Conservation (phyloP, 2,329 filamentous ascomycete species). For the Alternaria novae-zelandiae region DNA sequence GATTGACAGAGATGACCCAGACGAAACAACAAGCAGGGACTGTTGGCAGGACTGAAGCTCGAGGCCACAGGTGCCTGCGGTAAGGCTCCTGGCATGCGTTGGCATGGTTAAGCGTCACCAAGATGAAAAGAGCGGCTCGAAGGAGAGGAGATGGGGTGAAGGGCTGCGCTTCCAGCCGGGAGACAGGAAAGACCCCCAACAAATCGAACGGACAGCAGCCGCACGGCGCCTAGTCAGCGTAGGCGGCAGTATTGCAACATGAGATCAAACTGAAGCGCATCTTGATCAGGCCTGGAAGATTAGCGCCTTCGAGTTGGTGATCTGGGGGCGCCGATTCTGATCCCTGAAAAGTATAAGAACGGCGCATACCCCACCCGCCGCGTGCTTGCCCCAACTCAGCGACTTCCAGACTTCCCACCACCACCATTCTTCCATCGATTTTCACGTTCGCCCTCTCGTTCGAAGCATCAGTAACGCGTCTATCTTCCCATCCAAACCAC, state of each 20-base stretch:
- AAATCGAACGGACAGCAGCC: constrained; percentile 15
- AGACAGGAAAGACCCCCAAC: constrained; percentile 31
- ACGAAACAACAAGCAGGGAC: background rate
- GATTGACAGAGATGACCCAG: background rate
- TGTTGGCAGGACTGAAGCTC: background rate
- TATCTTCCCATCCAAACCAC: constrained; percentile 33
- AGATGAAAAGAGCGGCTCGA: background rate
- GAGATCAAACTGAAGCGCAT: constrained; percentile 35
- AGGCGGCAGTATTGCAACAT: constrained; percentile 19
- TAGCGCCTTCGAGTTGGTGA: constrained; percentile 34
- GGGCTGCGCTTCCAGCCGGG: constrained; percentile 26
- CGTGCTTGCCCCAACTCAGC: constrained; percentile 29
- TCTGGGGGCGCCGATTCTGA: constrained; percentile 35
- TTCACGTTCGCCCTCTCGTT: constrained; percentile 36
- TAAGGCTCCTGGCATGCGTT: background rate
- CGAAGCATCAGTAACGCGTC: constrained; percentile 38
- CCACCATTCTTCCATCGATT: constrained; percentile 28
- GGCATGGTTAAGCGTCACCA: background rate
- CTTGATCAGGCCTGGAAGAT: constrained; percentile 39
- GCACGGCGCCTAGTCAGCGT: constrained; percentile 29
- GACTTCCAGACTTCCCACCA: constrained; percentile 35
- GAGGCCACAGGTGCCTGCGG: background rate
- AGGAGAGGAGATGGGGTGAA: constrained; percentile 22
- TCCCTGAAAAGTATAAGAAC: constrained; percentile 37
- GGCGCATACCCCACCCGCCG: constrained; percentile 31